Base-by-base conservation (phyloP, 768 basidiomycete genomes). In the Lactarius hengduanensis region DNA sequence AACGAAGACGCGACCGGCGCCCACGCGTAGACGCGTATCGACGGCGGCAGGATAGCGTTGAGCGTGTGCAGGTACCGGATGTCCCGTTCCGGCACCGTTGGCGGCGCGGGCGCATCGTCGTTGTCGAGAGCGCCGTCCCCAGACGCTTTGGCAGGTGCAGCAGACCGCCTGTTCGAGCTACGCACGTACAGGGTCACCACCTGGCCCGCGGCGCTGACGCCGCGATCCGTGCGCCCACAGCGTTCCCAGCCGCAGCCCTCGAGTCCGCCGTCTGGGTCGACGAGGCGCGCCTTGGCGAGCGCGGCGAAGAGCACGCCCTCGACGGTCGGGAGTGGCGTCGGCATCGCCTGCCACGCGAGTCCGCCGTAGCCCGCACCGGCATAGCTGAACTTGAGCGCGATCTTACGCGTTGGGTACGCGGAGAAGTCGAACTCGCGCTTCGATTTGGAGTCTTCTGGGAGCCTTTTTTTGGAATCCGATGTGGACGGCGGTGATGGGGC, bases 211-310 rank as follows among this genome's bases (percentile, higher is more conserved):
- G 90, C 92, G 74, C 94, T 96, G 65, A 99, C 97, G 0, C 96
- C 96, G 22, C 89, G 83, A 81, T 99, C 97, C 32, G 97, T 98
- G 73, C 97, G 78, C 15, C 97, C 96, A 76, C 97, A 98, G 70
- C 86, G 83, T 73, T 91, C 88, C 87, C 92, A 98, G 41, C 86
- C 91, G 73, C 94, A 95, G 0, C 92, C 96, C 18, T 95, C 90
- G 63, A 90, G 79, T 4, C 93, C 92, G 5, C 78, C 83, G 3
- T 81, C 84, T 1, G 81, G 81, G 72, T 96, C 92, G 13, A 98
- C 84, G 54, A 99, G 79, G 58, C 87, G 81, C 0, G 91, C 84
- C 70, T 88, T 88, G 47, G 84, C 87, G 64, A 98, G 79, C 0
- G 94, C 94, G 40, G 84, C 83, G 65, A 93, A 90, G 26, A 99